Base-by-base conservation (phyloP, 2,329 filamentous ascomycete genomes). In the Teratosphaeria zuluensis region DNA sequence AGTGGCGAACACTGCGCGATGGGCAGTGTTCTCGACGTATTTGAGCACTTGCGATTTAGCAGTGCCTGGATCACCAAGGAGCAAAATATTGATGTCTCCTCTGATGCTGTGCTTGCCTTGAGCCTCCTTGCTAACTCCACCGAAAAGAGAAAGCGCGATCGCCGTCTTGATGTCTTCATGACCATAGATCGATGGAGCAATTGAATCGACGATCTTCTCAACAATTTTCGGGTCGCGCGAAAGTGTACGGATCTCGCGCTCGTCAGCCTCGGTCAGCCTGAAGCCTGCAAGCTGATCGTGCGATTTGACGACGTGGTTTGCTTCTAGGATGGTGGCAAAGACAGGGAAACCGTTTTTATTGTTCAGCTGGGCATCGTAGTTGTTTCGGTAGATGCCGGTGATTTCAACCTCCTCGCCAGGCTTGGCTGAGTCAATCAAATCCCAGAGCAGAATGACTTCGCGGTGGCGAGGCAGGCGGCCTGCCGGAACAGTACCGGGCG, bases 321-420 rank as follows among this genome's bases (percentile, higher is more conserved):
- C 95, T 74, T 99, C 94, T 4, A 99, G 82, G 60, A 99, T 94
- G 0, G 94, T 99, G 4, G 94, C 92, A 74, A 99, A 99, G 38
- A 99, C 94, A 0, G 94, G 94, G 76, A 99, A 97, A 4, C 94
- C 94, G 70, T 97, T 99, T 70, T 94, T 92, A 78, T 96, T 97
- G 77, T 99, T 99, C 57, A 99, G 82, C 67, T 95, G 90, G 3
- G 94, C 92, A 72, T 97, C 92, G 70, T 96, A 99, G 77, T 95
- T 97, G 79, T 99, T 99, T 67, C 91, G 87, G 77, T 99, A 99
- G 66, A 96, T 89, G 63, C 94, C 94, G 7, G 92, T 97, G 9
- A 99, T 86, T 70, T 99, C 94, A 58, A 99, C 92, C 72, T 99
- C 95, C 74, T 99, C 94, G 58, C 94, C 94, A 31, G 94, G 94